These are phyloP conservation scores for Blepharisma stoltei DNA, from an alignment of 73 alveolate genomes.

Conservation along the genomic window DNA sequence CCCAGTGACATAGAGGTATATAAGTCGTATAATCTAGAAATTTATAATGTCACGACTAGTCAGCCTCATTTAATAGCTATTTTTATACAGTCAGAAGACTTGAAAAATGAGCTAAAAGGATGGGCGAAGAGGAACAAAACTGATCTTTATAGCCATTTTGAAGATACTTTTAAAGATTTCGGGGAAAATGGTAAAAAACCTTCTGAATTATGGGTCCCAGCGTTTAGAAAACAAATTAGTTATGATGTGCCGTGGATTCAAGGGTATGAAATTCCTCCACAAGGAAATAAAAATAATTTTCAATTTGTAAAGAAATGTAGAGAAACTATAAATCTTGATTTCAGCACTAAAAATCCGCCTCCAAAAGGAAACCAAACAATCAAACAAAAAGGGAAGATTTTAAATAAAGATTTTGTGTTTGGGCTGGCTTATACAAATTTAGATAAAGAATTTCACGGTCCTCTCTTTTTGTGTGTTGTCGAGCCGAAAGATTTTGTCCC, in stretches of 20 bases:
- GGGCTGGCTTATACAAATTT: background rate
- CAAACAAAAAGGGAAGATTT: background rate
- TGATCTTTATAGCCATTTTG: background rate
- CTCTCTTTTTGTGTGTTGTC: slow-evolving; percentile 2
- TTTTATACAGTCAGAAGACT: background rate
- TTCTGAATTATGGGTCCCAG: background rate
- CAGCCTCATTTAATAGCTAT: slow-evolving; percentile 8
- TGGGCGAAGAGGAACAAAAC: background rate
- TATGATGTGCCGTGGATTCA: background rate
- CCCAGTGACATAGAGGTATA: background rate
- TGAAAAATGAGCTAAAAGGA: slow-evolving; percentile 9
- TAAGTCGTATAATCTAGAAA: background rate
- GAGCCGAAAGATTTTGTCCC: background rate
- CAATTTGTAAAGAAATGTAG: background rate
- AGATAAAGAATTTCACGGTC: background rate
- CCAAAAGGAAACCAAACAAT: background rate
- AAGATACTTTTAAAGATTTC: background rate
- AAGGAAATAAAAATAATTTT: background rate
- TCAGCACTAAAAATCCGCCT: background rate
- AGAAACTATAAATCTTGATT: background rate
- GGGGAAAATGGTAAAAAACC: background rate
- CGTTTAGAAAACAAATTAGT: background rate
- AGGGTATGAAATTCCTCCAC: slow-evolving; percentile 31
- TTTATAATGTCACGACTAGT: background rate
- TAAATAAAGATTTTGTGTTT: background rate